Percentiles rank a stretch among this genome's conserved stretches.
Conservation (phyloP, 2,329 filamentous ascomycete genomes). For the Cyphellophora attinorum region DNA sequence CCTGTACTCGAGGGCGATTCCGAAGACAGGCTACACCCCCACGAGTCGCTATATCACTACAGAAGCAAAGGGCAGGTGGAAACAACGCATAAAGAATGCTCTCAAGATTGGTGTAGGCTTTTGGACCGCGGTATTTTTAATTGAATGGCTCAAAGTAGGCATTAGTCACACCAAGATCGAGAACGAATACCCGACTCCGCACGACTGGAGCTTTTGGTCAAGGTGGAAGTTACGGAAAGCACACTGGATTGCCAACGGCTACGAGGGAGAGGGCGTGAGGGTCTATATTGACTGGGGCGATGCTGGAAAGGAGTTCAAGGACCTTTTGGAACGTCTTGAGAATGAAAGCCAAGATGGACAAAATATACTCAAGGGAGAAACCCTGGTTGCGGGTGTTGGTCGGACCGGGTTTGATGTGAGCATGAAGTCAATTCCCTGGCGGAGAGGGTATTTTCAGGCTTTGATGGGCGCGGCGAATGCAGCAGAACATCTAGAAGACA, state of each 20-base stretch:
- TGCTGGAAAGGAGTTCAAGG: constrained; percentile 51
- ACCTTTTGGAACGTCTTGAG: constrained; percentile 59
- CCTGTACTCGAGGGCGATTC: constrained; percentile 43
- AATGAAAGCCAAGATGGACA: constrained; percentile 59
- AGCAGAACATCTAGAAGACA: constrained; percentile 64
- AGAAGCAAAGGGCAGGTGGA: constrained; percentile 46
- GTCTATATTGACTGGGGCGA: constrained; percentile 58
- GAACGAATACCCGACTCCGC: constrained; percentile 66
- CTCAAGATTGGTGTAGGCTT: constrained; percentile 62
- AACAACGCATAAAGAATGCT: constrained; percentile 60
- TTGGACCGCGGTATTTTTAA: constrained; percentile 53
- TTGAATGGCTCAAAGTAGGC: constrained; percentile 53
- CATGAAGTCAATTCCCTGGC: constrained; percentile 72
- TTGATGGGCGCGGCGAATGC: constrained; percentile 2
- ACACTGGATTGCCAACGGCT: constrained; percentile 43
- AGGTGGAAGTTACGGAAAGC: constrained; percentile 60
- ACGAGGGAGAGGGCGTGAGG: constrained; percentile 42
- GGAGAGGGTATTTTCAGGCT: constrained; percentile 39
- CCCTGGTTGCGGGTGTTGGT: constrained; percentile 46
- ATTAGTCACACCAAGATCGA: constrained; percentile 68
- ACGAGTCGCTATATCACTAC: constrained; percentile 69
- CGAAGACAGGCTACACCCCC: constrained; percentile 45
- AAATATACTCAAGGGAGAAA: constrained; percentile 47
- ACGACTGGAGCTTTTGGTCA: constrained; percentile 68
- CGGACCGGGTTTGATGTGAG: constrained; percentile 56